phyloP scores from a whole-genome alignment of 441 rosid genomes.

The Dalechampia spathulata region DNA sequence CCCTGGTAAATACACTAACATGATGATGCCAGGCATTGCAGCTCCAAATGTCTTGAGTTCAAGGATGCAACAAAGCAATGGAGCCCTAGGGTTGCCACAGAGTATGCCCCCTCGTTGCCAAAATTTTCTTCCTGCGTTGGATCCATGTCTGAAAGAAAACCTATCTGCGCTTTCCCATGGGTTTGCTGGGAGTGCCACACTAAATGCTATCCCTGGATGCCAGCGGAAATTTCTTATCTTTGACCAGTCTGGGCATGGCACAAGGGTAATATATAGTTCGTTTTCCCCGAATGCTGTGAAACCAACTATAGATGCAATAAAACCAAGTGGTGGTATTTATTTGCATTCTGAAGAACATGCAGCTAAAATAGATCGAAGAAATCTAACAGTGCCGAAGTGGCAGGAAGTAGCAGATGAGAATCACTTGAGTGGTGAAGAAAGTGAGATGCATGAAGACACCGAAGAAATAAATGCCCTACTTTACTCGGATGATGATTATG shows the following conservation, averaged over 20 bases:
- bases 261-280: slow-evolving; percentile 41
- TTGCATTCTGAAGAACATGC: slow-evolving; percentile 20
- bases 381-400: slow-evolving; percentile 17
- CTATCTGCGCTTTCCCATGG: slow-evolving; percentile 22
- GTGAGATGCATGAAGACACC: slow-evolving; percentile 73
- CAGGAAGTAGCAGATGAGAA: slow-evolving; percentile 35
- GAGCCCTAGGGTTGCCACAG: slow-evolving; percentile 28
- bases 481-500: slow-evolving; percentile 44
- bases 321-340: slow-evolving; percentile 19
- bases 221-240: slow-evolving; percentile 46
- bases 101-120: slow-evolving; percentile 23
- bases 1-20: slow-evolving; percentile 27
- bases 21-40: slow-evolving; percentile 23
- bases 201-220: slow-evolving; percentile 23
- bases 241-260: slow-evolving; percentile 54
- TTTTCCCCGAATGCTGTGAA: slow-evolving; percentile 17
- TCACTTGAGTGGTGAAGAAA: slow-evolving; percentile 29
- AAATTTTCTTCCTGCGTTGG: slow-evolving; percentile 21
- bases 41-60: slow-evolving; percentile 26
- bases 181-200: slow-evolving; percentile 20
- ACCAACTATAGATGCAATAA: slow-evolving; percentile 22
- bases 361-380: slow-evolving; percentile 21
- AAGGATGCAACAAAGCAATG: slow-evolving; percentile 29
- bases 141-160: slow-evolving; percentile 25
- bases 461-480: slow-evolving; percentile 75